Evolutionary conservation across 805 yeast genomes (phyloP), one percentile per base, ranked within the genome.

Genomic region (Pichia cephalocereana): DNA sequence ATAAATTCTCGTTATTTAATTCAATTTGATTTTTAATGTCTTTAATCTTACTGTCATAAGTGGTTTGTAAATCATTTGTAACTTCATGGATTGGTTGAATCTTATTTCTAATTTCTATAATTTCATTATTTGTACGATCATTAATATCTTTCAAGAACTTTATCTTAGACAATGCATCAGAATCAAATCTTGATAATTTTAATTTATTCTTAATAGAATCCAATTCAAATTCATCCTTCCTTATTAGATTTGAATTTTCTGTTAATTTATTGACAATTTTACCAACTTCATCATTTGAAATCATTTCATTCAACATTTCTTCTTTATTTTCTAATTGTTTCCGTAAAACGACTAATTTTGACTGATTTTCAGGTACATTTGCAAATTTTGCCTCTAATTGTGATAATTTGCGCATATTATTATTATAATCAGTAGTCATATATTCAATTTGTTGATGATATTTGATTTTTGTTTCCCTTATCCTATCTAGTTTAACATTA

Each of bases 151-250:
- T 48, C 28, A 61, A 40, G 40, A 56, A 57, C 0, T 72, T 68
- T 4, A 79, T 57, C 52, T 76, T 79, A 0, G 87, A 83, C 51
- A 76, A 68, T 3, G 72, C 56, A 44, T 81, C 89, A 0, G 84
- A 69, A 57, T 78, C 83, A 55, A 74, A 72, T 54, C 77, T 82
- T 4, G 76, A 71, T 15, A 67, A 64, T 6, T 76, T 58, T 14
- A 86, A 68, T 19, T 77, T 72, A 17, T 70, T 70, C 48, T 75
- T 74, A 15, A 80, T 56, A 0, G 69, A 70, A 10, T 86, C 93
- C 11, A 80, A 57, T 23, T 72, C 71, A 18, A 59, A 54, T 52
- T 77, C 81, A 4, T 70, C 23, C 3, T 58, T 40, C 2, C 62
- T 44, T 9, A 79, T 63, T 34, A 65, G 57, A 11, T 59, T 55